Evolutionary conservation across 305 asterid species (phyloP), one percentile per base, ranked within the genome.

Genomic region (Fraxinus greggii): DNA sequence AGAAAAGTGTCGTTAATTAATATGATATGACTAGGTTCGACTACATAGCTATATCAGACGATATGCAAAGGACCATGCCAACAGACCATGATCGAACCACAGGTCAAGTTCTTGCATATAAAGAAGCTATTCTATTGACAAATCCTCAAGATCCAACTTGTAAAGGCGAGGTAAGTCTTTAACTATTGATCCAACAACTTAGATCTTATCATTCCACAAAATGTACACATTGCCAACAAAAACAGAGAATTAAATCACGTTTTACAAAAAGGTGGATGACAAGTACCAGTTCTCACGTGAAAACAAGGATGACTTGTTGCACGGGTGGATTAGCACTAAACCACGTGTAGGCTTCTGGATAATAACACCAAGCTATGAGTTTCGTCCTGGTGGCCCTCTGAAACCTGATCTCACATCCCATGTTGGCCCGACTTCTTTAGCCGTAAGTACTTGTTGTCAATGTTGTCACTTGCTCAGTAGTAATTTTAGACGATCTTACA

Each of bases 331-430:
- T 79, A 86, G 90, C 84, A 48, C 87, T 5, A 38, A 75, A 1
- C 84, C 86, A 1, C 33, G 36, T 0, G 81, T 88, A 1, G 97
- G 97, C 7, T 93, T 93, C 69, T 93, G 97, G 94, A 86, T 93
- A 65, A 87, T 92, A 26, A 93, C 91, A 31, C 91, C 97, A 9
- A 90, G 93, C 78, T 89, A 88, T 76, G 97, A 93, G 82, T 91
- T 89, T 24, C 90, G 93, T 7, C 83, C 87, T 0, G 97, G 95
- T 10, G 96, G 97, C 17, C 97, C 97, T 5, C 15, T 83, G 31
- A 93, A 93, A 29, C 87, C 86, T 0, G 97, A 93, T 19, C 96
- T 93, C 59, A 93, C 95, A 4, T 93, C 97, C 4, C 97, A 93
- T 81, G 91, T 87, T 13, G 93, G 91, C 35, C 89, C 96, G 0